phyloP scores from a whole-genome alignment of 768 basidiomycete species.

The Termitomyces sp. region DNA sequence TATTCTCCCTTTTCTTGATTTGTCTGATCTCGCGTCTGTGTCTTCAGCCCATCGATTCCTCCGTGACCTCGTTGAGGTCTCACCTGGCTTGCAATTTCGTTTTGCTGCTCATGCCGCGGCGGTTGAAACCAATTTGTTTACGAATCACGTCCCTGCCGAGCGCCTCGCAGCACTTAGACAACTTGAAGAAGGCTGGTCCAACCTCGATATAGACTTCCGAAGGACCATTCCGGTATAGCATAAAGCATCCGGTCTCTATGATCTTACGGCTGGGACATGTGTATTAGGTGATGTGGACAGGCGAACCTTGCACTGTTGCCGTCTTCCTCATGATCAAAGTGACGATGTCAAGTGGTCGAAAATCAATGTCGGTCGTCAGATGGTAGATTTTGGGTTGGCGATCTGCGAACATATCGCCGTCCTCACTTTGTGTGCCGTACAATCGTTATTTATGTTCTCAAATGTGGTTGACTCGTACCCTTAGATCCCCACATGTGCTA shows the following conservation, averaged over 20 bases:
- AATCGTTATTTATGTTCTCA: not conserved
- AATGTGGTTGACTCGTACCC: not conserved
- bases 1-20: not conserved
- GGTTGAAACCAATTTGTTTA: not conserved
- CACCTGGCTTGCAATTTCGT: not conserved
- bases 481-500: not conserved
- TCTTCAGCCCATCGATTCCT: not conserved
- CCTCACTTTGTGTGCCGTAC: not conserved
- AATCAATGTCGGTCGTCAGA: slow-evolving; percentile 19
- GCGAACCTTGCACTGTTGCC: not conserved
- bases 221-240: not conserved
- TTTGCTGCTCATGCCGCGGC: not conserved
- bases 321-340: not conserved
- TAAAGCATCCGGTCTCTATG: not conserved
- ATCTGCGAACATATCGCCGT: slow-evolving; percentile 33
- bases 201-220: not conserved
- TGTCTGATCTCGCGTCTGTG: not conserved
- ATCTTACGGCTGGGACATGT: not conserved
- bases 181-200: not conserved
- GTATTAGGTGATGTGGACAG: not conserved
- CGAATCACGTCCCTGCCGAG: not conserved
- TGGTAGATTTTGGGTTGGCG: slow-evolving; percentile 37
- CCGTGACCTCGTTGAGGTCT: not conserved
- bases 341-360: slow-evolving; percentile 23
- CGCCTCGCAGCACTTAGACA: not conserved